Evolutionary conservation across 495 filamentous ascomycete genomes (phyloP).

Genomic region (Penicillium daleae): DNA sequence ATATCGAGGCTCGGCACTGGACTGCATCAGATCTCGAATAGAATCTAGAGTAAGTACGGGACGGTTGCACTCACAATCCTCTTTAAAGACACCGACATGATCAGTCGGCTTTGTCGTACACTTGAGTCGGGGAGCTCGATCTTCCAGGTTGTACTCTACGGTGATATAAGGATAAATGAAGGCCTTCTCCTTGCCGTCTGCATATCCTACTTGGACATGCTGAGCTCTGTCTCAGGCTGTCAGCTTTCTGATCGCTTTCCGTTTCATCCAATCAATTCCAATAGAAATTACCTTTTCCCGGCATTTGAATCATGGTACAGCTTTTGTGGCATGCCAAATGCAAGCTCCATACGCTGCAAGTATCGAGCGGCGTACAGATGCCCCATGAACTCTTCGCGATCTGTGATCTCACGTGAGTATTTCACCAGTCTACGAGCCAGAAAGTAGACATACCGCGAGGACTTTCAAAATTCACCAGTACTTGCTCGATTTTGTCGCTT

Average conservation of each 20-base stretch:
- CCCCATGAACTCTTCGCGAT: conserved; percentile 3
- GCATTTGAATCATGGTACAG: not conserved
- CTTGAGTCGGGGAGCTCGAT: not conserved
- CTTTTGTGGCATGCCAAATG: not conserved
- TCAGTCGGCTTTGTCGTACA: conserved; percentile 1
- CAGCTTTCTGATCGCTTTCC: not conserved
- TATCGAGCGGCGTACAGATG: conserved; percentile 7
- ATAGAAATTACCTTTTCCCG: not conserved
- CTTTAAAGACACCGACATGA: not conserved
- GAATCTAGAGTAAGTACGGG: not conserved
- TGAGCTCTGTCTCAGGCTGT: not conserved
- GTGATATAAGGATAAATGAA: conserved; percentile 6
- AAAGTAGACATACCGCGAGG: not conserved
- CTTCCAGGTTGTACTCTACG: conserved; percentile 3
- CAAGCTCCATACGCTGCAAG: conserved; percentile 5
- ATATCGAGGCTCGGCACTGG: conserved; percentile 3
- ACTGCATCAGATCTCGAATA: not conserved
- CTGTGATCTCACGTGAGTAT: not conserved
- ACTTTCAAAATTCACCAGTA: conserved; percentile 5
- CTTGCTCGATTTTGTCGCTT: not conserved
- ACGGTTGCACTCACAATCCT: not conserved
- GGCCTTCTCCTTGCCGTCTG: conserved; percentile 5
- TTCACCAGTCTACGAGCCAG: not conserved
- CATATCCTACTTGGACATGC: conserved; percentile 8
- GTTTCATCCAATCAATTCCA: not conserved